These are phyloP conservation scores for Arabis alpina DNA, from an alignment of 345 rosid species.

Conservation along the genomic window DNA sequence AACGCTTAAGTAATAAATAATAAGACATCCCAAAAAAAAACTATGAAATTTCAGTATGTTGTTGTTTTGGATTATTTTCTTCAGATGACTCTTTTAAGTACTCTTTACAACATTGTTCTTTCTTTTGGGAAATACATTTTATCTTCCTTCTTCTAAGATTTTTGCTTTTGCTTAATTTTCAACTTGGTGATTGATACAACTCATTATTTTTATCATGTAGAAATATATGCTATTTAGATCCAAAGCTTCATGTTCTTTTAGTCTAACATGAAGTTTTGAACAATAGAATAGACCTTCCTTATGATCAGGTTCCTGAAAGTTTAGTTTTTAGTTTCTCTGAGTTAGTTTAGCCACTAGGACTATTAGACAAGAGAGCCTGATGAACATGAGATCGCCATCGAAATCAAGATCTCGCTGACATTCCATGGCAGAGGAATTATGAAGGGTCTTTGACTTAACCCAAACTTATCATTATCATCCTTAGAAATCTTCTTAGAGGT, in stretches of 20 bases:
- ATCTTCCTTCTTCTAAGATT: no score
- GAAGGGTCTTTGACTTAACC: no score
- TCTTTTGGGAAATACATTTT: not conserved
- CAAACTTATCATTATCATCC: no score
- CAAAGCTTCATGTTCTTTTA: constrained; percentile 10
- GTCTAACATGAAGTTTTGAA: not conserved
- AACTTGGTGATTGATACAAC: not conserved
- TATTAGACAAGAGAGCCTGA: not conserved
- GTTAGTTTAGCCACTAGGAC: constrained; percentile 21
- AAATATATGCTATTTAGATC: not conserved
- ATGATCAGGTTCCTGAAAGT: not conserved
- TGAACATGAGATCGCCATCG: not conserved
- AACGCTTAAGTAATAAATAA: not conserved
- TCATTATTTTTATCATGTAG: not conserved
- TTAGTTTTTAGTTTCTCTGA: not conserved
- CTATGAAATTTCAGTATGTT: not conserved
- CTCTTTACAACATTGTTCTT: not conserved
- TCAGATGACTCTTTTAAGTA: not conserved
- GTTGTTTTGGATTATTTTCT: not conserved
- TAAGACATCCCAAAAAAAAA: not conserved
- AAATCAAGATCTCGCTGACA: not conserved
- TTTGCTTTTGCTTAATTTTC: constrained; percentile 12
- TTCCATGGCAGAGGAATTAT: not conserved
- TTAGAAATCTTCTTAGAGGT: no score
- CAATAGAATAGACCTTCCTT: not conserved